Evolutionary conservation across 83 land plant genomes (phyloP), one percentile per base, ranked within the genome.

Genomic region (Isoetes engelmannii): DNA sequence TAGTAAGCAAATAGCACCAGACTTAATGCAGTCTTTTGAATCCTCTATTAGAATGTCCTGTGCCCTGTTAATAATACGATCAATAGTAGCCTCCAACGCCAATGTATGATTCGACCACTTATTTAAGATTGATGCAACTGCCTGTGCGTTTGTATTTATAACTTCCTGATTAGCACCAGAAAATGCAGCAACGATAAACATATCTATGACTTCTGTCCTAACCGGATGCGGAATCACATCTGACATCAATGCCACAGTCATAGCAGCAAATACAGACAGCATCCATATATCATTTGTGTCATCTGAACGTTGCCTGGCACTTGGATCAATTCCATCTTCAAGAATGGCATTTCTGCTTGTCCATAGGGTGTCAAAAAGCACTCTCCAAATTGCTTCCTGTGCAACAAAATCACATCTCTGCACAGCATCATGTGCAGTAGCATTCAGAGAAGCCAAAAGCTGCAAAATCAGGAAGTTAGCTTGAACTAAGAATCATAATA

Each of bases 121-220:
- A 49, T 78, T 78, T 10, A 78, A 47, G 47, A 78, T 4, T 15
- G 70, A 78, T 7, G 79, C 77, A 19, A 73, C 71, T 18, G 77
- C 76, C 66, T 78, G 69, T 6, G 72, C 65, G 15, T 68, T 69
- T n/a, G 59, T 50, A 63, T 61, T 55, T 28, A 57, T 56, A 47
- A 76, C 42, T 41, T 47, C 21, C 13, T 46, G 17, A 57, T 45
- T 57, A 47, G 28, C 18, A 4, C 10, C 53, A 51, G 65, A 48
- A 18, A 46, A 15, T 21, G 74, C 65, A 28, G 61, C 68, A 10
- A 37, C 45, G 21, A 70, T 13, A 48, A 76, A 55, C 48, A n/a
- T 13, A 45, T 28, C 4, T 18, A 76, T 12, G 13, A 68, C 63
- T 4, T 17, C 5, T 42, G 61, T n/a, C 47, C 20, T 60, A 20